A percentile compares a stretch with the other conserved stretches of the same genome.
Conservation (phyloP, 1,139 yeast genomes). For the Nadsonia starkeyi-henricii region DNA sequence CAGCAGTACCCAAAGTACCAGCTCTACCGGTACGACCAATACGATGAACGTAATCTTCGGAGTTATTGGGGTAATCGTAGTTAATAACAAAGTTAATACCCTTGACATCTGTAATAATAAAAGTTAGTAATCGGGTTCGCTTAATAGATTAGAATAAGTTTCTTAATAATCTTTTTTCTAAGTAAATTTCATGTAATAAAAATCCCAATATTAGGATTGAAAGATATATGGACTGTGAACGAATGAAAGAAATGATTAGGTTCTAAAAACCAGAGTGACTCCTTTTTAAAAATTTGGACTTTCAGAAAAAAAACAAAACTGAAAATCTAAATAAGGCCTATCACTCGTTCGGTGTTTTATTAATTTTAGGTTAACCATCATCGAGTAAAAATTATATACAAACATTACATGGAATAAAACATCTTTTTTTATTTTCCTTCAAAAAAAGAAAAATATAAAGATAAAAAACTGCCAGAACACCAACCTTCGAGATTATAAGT, state of each 20-base stretch:
- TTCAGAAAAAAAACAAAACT: too few relatives aligned
- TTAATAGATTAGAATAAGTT: too few relatives aligned
- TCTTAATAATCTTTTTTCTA: too few relatives aligned
- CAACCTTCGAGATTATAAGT: not conserved
- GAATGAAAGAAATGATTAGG: too few relatives aligned
- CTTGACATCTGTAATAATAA: constrained; percentile 59
- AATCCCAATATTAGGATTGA: too few relatives aligned
- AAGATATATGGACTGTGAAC: too few relatives aligned
- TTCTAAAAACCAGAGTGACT: too few relatives aligned
- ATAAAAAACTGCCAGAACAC: not conserved
- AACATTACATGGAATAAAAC: constrained; percentile 12
- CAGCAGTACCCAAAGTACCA: constrained; percentile 89
- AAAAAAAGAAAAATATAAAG: not conserved
- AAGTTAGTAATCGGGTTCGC: constrained; percentile 5
- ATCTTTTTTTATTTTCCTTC: not conserved
- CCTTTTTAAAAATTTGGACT: too few relatives aligned
- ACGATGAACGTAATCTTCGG: constrained; percentile 93
- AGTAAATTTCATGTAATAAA: too few relatives aligned
- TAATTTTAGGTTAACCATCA: constrained; percentile 1
- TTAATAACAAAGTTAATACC: constrained; percentile 88
- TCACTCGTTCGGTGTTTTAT: not conserved
- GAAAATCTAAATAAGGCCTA: too few relatives aligned
- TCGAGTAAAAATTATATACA: constrained; percentile 10
- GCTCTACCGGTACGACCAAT: constrained; percentile 99
- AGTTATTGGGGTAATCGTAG: constrained; percentile 95